Evolutionary conservation across 176 grass and related monocot species (phyloP), one percentile per base, ranked within the genome.

Genomic region (Carex littledalei): DNA sequence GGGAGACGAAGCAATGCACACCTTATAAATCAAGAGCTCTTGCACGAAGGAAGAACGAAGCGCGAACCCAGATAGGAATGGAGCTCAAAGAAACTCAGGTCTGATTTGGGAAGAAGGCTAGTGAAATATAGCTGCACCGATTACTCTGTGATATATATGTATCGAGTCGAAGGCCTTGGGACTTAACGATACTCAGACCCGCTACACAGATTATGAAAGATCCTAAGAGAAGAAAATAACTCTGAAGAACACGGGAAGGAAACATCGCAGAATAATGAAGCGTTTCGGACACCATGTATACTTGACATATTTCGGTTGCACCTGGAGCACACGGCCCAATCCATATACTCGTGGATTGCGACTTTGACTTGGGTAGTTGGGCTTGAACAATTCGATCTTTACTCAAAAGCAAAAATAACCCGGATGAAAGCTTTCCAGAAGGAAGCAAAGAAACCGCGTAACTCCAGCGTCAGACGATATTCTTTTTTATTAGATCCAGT

Each of bases 71-170:
- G 74, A 34, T 6, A 18, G 22, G 52, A 77, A 77, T 55, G 10
- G 14, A 78, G 14, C 4, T 78, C 10, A 55, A 55, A 77, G 50
- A 24, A 56, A 78, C 50, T 78, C 32, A 0, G 49, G 24, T 32
- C 74, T 3, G 74, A 78, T 78, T 78, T 52, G 74, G 49, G 74
- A 78, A 76, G 20, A 76, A 76, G 13, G 41, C 50, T 4, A 49
- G 43, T 74, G 6, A 10, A 24, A 6, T 52, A 34, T 10, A 16
- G 14, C 14, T 78, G 52, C 14, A 56, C 1, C 3, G 1, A 56
- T 10, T 35, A 34, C 74, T 35, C 6, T 57, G 26, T 57, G 14
- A 34, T 56, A 10, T 15, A 78, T 57, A 32, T 57, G 74, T 78
- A 34, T 9, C 50, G 26, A 35, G 74, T 45, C 0, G 32, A 14